Evolutionary conservation across 352 stramenopile genomes (phyloP).

Genomic region (Globisporangium recalcitrans): DNA sequence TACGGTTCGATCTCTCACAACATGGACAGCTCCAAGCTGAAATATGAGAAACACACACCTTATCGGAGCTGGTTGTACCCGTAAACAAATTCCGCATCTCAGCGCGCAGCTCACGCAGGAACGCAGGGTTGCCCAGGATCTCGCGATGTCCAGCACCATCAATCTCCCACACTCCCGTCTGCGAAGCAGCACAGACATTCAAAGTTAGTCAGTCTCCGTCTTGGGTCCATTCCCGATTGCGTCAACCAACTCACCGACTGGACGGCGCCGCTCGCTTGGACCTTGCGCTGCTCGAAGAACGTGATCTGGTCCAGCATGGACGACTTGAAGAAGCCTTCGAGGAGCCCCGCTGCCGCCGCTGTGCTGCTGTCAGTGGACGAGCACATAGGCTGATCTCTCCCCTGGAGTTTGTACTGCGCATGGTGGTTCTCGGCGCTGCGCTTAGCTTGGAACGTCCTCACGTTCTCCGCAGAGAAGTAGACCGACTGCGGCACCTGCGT

Average conservation of each 20-base stretch:
- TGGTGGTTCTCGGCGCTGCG: conserved; percentile 43
- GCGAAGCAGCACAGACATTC: neutral
- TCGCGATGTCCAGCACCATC: conserved; percentile 64
- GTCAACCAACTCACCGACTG: conserved; percentile 25
- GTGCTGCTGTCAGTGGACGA: conserved; percentile 13
- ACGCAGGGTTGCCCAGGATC: conserved; percentile 65
- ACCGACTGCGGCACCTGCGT: conserved; percentile 69
- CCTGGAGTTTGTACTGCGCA: conserved; percentile 48
- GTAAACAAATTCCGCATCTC: conserved; percentile 72
- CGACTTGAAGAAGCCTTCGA: conserved; percentile 57
- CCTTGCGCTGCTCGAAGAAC: conserved; percentile 63
- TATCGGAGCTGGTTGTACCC: conserved; percentile 40
- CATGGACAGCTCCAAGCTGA: neutral
- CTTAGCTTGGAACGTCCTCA: conserved; percentile 41
- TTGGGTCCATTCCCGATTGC: neutral
- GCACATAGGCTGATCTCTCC: conserved; percentile 40
- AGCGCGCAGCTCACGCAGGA: conserved; percentile 66
- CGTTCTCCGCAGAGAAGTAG: conserved; percentile 60
- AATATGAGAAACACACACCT: conserved; percentile 13
- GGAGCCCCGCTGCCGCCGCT: conserved; percentile 25
- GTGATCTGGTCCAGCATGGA: conserved; percentile 53
- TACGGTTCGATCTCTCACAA: neutral
- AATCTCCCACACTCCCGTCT: conserved; percentile 83
- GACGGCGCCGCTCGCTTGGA: conserved; percentile 20
- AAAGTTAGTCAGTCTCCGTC: neutral